Evolutionary conservation across 2,329 filamentous ascomycete species (phyloP).

Genomic region (Fusarium albidum): DNA sequence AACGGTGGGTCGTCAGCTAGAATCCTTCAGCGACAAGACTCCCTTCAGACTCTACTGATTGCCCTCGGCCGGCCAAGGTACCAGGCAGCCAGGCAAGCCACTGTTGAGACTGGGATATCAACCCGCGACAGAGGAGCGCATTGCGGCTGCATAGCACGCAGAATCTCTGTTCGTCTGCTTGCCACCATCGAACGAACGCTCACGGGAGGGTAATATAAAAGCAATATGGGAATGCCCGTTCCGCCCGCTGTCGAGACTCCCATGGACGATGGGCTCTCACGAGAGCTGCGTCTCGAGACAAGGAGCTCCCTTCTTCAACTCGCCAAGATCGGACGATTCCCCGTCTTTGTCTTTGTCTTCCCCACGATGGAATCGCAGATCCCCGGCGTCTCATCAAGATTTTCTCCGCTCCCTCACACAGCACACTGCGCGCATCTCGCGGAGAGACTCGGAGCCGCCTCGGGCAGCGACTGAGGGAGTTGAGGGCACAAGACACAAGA

Average conservation of each 20-base stretch:
- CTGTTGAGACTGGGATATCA: constrained; percentile 16
- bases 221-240: constrained; percentile 12
- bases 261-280: constrained; percentile 3
- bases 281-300: not conserved
- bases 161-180: not conserved
- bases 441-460: constrained; percentile 38
- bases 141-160: not conserved
- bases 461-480: constrained; percentile 16
- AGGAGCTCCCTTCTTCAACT: constrained; percentile 11
- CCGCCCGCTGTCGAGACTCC: constrained; percentile 4
- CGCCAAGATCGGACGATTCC: constrained; percentile 23
- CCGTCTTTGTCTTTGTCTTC: constrained; percentile 6
- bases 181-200: constrained; percentile 21
- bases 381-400: constrained; percentile 20
- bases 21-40: not conserved
- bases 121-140: constrained; percentile 5
- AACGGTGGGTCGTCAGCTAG: constrained; percentile 20
- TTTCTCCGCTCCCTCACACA: constrained; percentile 4
- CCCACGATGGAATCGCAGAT: constrained; percentile 28
- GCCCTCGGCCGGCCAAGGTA: not conserved
- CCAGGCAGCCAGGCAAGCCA: constrained; percentile 13
- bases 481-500: constrained; percentile 7
- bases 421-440: constrained; percentile 8
- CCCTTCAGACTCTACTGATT: constrained; percentile 5
- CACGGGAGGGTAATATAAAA: constrained; percentile 3